Conservation (phyloP, 1,284 basidiomycete genomes). For the Cryptococcus sp. region DNA sequence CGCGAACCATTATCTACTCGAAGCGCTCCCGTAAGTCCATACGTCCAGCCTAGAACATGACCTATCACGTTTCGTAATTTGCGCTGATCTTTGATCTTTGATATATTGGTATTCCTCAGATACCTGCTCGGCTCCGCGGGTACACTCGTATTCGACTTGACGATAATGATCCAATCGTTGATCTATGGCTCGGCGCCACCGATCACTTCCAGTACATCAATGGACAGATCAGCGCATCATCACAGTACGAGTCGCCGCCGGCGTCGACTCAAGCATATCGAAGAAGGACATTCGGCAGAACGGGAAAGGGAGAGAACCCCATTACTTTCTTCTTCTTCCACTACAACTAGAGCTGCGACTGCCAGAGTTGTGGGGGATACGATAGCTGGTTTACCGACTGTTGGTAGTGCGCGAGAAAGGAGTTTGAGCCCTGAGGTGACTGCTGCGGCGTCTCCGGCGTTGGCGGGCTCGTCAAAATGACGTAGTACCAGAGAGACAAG, state of each 20-base stretch:
- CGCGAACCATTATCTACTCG: slow-evolving; percentile 44
- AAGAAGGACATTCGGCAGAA: background rate
- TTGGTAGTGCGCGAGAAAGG: too few species aligned
- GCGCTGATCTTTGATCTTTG: too few species aligned
- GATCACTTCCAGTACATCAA: slow-evolving; percentile 19
- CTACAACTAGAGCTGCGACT: too few species aligned
- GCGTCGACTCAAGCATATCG: background rate
- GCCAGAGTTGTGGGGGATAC: too few species aligned
- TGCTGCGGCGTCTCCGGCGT: too few species aligned
- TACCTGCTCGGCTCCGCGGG: slow-evolving; percentile 85
- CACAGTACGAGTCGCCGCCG: background rate
- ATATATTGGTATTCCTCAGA: slow-evolving; percentile 50
- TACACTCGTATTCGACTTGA: slow-evolving; percentile 84
- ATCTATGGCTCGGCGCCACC: slow-evolving; percentile 57
- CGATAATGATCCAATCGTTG: slow-evolving; percentile 69
- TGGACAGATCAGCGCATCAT: slow-evolving; percentile 5
- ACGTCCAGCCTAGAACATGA: background rate
- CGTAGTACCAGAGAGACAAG: too few species aligned
- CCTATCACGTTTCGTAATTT: too few species aligned
- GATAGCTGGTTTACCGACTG: too few species aligned
- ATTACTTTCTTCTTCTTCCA: background rate
- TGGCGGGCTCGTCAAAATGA: too few species aligned
- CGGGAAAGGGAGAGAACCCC: background rate
- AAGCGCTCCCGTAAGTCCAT: slow-evolving; percentile 49
- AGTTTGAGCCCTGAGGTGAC: too few species aligned